Evolutionary conservation across 768 basidiomycete species (phyloP).

Genomic region (Kondoa malvinella): DNA sequence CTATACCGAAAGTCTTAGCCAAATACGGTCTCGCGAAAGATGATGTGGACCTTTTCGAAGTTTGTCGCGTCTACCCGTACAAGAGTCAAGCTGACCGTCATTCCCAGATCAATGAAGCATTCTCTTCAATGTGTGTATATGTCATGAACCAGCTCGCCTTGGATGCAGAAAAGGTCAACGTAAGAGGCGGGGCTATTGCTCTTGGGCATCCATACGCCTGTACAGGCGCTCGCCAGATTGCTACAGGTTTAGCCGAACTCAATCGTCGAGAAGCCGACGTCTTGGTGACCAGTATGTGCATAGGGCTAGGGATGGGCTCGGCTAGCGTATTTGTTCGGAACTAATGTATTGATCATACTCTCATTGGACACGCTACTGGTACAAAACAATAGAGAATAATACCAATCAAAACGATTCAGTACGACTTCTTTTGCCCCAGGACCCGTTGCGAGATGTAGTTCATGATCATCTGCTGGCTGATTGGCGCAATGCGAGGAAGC

Average conservation of each 20-base stretch:
- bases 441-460: background rate
- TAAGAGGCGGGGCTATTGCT: conserved; percentile 80
- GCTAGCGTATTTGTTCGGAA: background rate
- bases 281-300: conserved; percentile 76
- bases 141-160: conserved; percentile 49
- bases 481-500: background rate
- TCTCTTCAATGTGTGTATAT: conserved; percentile 55
- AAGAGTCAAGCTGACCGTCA: background rate
- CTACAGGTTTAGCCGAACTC: conserved; percentile 51
- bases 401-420: background rate
- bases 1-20: conserved; percentile 57
- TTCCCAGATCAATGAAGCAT: conserved; percentile 70
- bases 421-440: background rate
- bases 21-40: conserved; percentile 46
- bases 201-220: conserved; percentile 38
- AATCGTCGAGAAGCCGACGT: conserved; percentile 34
- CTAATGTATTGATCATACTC: background rate
- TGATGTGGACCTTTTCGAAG: conserved; percentile 72
- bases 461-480: conserved; percentile 2
- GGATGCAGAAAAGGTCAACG: conserved; percentile 52
- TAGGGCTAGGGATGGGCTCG: too few species aligned
- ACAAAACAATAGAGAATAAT: too few species aligned
- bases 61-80: background rate
- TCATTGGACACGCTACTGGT: background rate
- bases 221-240: conserved; percentile 71